phyloP scores from a whole-genome alignment of 768 basidiomycete genomes.

The Amanita polypyramis region DNA sequence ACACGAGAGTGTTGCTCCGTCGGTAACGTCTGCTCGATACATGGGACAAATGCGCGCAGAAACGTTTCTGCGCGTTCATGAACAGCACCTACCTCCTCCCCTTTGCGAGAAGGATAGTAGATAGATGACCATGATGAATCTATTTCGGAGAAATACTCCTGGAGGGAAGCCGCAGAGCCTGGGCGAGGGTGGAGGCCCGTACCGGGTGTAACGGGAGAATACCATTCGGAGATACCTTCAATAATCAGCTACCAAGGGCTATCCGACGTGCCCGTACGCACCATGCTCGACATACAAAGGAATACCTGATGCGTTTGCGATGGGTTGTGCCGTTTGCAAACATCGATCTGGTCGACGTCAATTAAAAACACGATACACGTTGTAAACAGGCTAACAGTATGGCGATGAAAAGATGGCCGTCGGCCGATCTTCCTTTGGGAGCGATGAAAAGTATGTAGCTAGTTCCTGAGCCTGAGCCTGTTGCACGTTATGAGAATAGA shows the following conservation, averaged over 20 bases:
- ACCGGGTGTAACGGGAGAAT: slow-evolving; percentile 53
- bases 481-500: background rate
- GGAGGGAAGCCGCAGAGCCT: slow-evolving; percentile 40
- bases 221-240: slow-evolving; percentile 70
- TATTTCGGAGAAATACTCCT: slow-evolving; percentile 44
- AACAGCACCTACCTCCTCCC: slow-evolving; percentile 54
- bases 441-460: slow-evolving; percentile 47
- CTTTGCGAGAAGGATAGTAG: slow-evolving; percentile 62
- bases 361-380: background rate
- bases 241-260: background rate
- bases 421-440: slow-evolving; percentile 58
- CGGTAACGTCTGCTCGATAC: slow-evolving; percentile 34
- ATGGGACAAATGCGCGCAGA: slow-evolving; percentile 38
- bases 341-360: slow-evolving; percentile 55
- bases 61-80: slow-evolving; percentile 51
- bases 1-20: slow-evolving; percentile 35
- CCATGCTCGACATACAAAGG: slow-evolving; percentile 80
- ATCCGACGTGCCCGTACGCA: slow-evolving; percentile 14
- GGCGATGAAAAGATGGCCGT: slow-evolving; percentile 80
- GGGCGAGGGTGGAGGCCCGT: slow-evolving; percentile 75
- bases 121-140: slow-evolving; percentile 55
- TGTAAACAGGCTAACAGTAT: slow-evolving; percentile 43
- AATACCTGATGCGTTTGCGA: slow-evolving; percentile 46
- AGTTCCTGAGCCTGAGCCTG: slow-evolving; percentile 69
- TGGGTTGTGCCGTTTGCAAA: slow-evolving; percentile 66